Evolutionary conservation across 108 stramenopile species (phyloP).

Genomic region (Skeletonema grethae): DNA sequence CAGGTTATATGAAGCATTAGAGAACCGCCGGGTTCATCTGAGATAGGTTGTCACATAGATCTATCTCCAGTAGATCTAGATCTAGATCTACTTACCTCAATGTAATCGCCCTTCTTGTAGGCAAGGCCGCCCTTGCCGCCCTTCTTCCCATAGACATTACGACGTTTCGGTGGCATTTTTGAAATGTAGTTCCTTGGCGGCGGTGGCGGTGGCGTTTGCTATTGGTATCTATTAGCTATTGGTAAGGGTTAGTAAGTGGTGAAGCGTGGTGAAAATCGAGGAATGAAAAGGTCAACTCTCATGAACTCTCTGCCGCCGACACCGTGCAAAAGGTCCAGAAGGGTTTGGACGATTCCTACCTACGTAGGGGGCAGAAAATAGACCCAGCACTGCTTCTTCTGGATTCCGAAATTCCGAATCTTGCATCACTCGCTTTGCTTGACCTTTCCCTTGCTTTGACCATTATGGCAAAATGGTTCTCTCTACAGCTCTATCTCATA

Average conservation of each 20-base stretch:
- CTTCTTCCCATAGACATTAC: not conserved
- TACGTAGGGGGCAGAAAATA: too few relatives aligned
- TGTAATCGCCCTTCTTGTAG: slow-evolving; percentile 43
- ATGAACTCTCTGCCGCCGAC: not conserved
- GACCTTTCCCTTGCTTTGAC: too few relatives aligned
- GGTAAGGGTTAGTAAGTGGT: not conserved
- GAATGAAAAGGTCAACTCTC: too few relatives aligned
- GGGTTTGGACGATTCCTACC: too few relatives aligned
- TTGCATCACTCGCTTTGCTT: too few relatives aligned
- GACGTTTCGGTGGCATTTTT: slow-evolving; percentile 9
- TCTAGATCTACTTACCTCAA: slow-evolving; percentile 26
- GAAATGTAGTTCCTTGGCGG: not conserved
- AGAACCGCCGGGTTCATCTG: too few relatives aligned
- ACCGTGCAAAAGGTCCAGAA: too few relatives aligned
- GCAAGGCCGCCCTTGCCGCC: slow-evolving; percentile 5
- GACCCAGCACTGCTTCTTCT: too few relatives aligned
- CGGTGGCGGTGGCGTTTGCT: not conserved
- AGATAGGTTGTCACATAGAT: not conserved
- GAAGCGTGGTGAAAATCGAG: not conserved
- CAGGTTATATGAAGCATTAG: too few relatives aligned
- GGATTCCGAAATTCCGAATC: too few relatives aligned
- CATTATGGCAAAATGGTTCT: too few relatives aligned
- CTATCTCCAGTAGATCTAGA: slow-evolving; percentile 1
- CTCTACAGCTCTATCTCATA: too few relatives aligned
- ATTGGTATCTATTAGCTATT: not conserved